Evolutionary conservation across 805 yeast species (phyloP), one percentile per base, ranked within the genome.

Genomic region (Maudiozyma turicensis): DNA sequence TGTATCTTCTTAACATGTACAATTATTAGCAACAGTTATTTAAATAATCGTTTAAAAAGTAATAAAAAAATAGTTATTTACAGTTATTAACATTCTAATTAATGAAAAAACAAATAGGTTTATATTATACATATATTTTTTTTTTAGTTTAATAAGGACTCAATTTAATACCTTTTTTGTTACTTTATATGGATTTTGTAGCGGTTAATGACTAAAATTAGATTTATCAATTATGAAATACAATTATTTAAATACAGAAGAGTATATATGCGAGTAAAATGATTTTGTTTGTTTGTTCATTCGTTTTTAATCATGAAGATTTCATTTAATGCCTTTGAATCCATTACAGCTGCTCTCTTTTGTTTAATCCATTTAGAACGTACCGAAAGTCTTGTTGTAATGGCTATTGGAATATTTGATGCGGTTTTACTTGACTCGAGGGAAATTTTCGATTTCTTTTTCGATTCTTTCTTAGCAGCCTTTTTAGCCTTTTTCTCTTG

Each of bases 261-360:
- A 20, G 26, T 9, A 32, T 9, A 37, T 37, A 37, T 37, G 14
- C 20, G 8, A 37, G 14, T 37, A 37, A n/a, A 14, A 37, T 11
- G n/a, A 20, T 8, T 20, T 26, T 44, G 13, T 39, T 13, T 45
- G 29, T 42, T 35, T 37, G 46, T 56, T 45, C 47, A 52, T 53
- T 35, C 38, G 38, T 73, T 76, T 30, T 84, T 72, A 44, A 89
- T 78, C 97, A 91, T 91, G 63, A 91, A 86, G 50, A 91, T 91
- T 67, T 91, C 98, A 57, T 86, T 88, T 53, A 91, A 74, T 11
- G 96, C 89, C 64, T 87, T 82, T 2, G 84, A 76, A 63, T 91
- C 98, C 81, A 84, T 78, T 0, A 90, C 88, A 1, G 97, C 91
- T 9, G 95, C 93, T 58, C 93, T 77, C 64, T 91, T 91, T 65